Evolutionary conservation across 108 stramenopile genomes (phyloP), one percentile per base, ranked within the genome.

Genomic region (Chaetoceros muelleri): DNA sequence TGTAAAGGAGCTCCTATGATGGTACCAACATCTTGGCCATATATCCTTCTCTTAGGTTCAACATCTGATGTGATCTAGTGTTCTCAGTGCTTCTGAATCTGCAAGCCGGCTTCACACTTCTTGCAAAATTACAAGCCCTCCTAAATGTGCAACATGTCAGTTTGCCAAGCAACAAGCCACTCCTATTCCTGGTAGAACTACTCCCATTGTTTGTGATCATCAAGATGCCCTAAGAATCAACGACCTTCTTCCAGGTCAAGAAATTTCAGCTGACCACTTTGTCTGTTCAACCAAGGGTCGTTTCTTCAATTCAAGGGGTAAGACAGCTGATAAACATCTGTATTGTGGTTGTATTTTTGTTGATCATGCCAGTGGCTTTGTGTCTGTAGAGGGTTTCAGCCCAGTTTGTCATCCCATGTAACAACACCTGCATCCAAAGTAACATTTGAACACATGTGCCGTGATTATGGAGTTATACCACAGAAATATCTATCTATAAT

Each of bases 261-360:
- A 30, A 25, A 13, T 40, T 40, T 40, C 34, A 10, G 34, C 13
- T 10, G 34, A 40, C 13, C 34, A 40, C 34, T 40, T 40, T 40
- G 13, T 40, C 5, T 40, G 34, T 13, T 10, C 8, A 5, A 5
- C 5, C 5, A 40, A 40, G 34, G 34, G 34, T 40, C 34, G 34
- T 40, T 13, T 40, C 34, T 40, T 40, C 34, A 5, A 40, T 13
- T 10, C 34, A 10, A 40, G 48, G 8, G 48, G 23, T 16, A 5
- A n/a, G 7, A 8, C 5, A 28, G 13, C 20, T 26, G 8, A 40
- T 10, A 5, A 18, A 18, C 13, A 53, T 27, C 25, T 20, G 18
- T 25, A 8, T 10, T 61, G 57, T 55, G 70, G 68, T 22, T 53
- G 65, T 3, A 63, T 69, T 46, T 78, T 82, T 64, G 70, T 75